A percentile compares a stretch with the other conserved stretches of the same genome.
Conservation (phyloP, 2,329 filamentous ascomycete species). For the Ceratocystis colombiana region DNA sequence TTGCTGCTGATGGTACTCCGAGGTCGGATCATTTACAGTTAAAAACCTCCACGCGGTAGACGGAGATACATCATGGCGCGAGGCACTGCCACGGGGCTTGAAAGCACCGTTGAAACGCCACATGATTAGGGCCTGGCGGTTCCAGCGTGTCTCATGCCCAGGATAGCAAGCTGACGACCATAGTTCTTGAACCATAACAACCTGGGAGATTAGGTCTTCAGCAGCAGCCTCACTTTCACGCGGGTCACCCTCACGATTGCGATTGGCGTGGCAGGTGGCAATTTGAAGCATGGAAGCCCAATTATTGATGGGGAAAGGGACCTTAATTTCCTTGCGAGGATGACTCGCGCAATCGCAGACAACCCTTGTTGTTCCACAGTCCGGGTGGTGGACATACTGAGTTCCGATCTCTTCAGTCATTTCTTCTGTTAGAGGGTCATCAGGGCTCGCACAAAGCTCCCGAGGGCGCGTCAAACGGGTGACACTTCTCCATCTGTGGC, state of each 20-base stretch:
- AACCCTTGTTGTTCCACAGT: slow-evolving; percentile 40
- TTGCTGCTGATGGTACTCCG: slow-evolving; percentile 47
- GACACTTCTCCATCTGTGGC: slow-evolving; percentile 51
- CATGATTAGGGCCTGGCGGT: slow-evolving; percentile 49
- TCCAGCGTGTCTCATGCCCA: slow-evolving; percentile 37
- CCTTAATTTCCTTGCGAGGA: slow-evolving; percentile 42
- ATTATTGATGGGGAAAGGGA: slow-evolving; percentile 49
- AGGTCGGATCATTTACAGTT: slow-evolving; percentile 49
- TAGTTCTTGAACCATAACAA: slow-evolving; percentile 59
- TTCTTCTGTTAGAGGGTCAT: slow-evolving; percentile 38
- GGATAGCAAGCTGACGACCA: slow-evolving; percentile 45
- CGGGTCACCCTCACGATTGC: slow-evolving; percentile 31
- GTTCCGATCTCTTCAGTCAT: slow-evolving; percentile 44
- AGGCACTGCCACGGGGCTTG: slow-evolving; percentile 32
- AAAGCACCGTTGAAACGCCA: slow-evolving; percentile 52
- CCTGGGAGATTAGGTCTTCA: slow-evolving; percentile 29
- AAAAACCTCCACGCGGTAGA: slow-evolving; percentile 51
- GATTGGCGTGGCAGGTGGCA: slow-evolving; percentile 44
- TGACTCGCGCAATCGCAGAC: slow-evolving; percentile 44
- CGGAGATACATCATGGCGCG: slow-evolving; percentile 25
- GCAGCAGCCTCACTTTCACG: slow-evolving; percentile 29
- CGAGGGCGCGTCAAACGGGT: slow-evolving; percentile 48
- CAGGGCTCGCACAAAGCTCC: slow-evolving; percentile 40
- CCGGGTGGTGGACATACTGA: slow-evolving; percentile 40
- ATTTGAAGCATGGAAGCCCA: slow-evolving; percentile 51